Base-by-base conservation (phyloP, 176 grass and related monocot genomes). In the Tillandsia leiboldiana region DNA sequence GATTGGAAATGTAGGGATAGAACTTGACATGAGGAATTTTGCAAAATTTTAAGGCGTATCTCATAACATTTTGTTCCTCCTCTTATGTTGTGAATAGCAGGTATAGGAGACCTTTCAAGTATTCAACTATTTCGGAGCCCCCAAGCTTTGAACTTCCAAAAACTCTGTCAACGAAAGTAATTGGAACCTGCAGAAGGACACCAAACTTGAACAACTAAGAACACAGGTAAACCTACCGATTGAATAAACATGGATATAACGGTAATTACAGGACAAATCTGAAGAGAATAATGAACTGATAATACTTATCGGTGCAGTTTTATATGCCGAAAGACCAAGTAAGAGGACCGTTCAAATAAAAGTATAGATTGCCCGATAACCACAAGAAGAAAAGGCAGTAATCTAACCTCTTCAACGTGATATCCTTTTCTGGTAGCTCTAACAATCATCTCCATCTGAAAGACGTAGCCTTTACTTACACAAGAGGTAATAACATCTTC, bases 391-490 rank as follows among this genome's bases (percentile, higher is more conserved):
- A 11, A 26, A 50, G 66, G 28, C 11, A 2, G 18, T 49, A 4
- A 11, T 61, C 18, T 22, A 50, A 69, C 94, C 89, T 93, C 94
- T 82, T 93, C 94, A 26, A 99, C 85, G 48, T 54, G 82, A 85
- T 88, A 99, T 12, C 82, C 78, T 75, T 93, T 99, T 63, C 94
- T 93, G 11, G 87, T 93, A 54, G 94, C 94, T 75, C 94, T 99
- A 49, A 99, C 89, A 76, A 99, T 93, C 90, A 99, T 99, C 56
- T 93, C 94, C 94, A 99, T 99, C 73, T 99, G 94, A 73, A 99
- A 99, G 12, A 99, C 94, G 13, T 99, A 93, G 2, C 94, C 90
- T 78, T 99, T 99, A 81, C 94, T 99, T 26, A 99, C 94, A 5
- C 94, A 99, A 14, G 94, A 99, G 50, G 87, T 93, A 33, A 99